Base-by-base conservation (phyloP, 202 grass and related monocot species). In the Setaria italica region DNA sequence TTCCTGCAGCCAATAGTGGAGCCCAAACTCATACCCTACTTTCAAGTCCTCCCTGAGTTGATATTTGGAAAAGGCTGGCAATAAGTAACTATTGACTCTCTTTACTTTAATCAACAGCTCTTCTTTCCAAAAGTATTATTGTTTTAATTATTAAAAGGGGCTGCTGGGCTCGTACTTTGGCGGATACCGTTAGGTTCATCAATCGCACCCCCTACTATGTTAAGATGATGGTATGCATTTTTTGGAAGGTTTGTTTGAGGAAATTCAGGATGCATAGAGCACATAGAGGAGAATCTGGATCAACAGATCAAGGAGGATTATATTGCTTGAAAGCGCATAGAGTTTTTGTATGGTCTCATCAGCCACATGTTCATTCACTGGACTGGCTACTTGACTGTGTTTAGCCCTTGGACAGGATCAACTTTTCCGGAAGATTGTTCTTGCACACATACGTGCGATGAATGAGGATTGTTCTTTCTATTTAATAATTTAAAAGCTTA, bases 351-450 rank as follows among this genome's bases (percentile, higher is more conserved):
- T 90, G 87, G 92, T 32, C 67, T 97, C 9, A n/a, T 70, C 19
- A 91, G 80, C 91, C 91, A 62, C 7, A 4, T 30, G 21, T 3
- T 97, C 70, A 12, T 16, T 70, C 85, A 10, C 83, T 92, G 50
- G 85, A 94, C 33, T 92, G 85, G 91, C 53, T 97, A 19, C 85
- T 88, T 49, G 91, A 85, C 35, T 78, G 85, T 42, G 81, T 85
- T 19, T 82, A 93, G 60, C 88, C n/a, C 55, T 83, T 72, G 88
- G 87, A 3, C 85, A 93, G 29, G 83, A 92, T 69, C 83, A 90
- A 69, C 86, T 85, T 13, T 71, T 93, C 19, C 85, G 88, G 62
- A 93, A 82, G 82, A 77, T 93, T 82, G 80, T 94, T 33, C 80
- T 93, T 10, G 91, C 30, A 93, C 8, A 21, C 41, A 45, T 89